These are phyloP conservation scores for Tulasnella sp. DNA, from an alignment of 768 basidiomycete genomes.

Conservation along the genomic window DNA sequence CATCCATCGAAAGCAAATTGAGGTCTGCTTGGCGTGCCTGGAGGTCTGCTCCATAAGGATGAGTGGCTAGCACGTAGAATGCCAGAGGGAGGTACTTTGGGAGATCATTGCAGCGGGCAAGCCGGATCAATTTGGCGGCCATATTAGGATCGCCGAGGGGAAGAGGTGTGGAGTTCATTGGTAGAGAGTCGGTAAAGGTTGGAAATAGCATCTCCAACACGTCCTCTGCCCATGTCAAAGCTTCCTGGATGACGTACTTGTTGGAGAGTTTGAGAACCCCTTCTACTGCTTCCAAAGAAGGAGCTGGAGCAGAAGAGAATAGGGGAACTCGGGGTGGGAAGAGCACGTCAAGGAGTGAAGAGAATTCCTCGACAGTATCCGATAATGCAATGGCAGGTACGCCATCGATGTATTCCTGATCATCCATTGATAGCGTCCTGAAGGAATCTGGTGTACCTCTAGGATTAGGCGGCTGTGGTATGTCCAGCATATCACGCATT, in stretches of 20 bases:
- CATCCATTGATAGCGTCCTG: not conserved
- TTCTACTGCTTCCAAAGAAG: conserved; percentile 5
- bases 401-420: not conserved
- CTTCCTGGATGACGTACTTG: too few relatives aligned
- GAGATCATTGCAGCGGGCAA: not conserved
- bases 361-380: not conserved
- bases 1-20: not conserved
- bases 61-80: not conserved
- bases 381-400: conserved; percentile 1
- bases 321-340: conserved; percentile 4
- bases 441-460: not conserved
- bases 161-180: too few relatives aligned
- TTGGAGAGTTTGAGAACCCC: conserved; percentile 8
- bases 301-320: not conserved
- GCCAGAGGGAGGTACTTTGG: not conserved
- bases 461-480: not conserved
- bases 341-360: conserved; percentile 7
- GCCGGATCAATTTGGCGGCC: not conserved
- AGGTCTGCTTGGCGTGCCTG: not conserved
- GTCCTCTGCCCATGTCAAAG: too few relatives aligned
- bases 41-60: not conserved
- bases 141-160: conserved; percentile 1
- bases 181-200: too few relatives aligned
- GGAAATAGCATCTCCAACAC: too few relatives aligned
- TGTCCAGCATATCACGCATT: conserved; percentile 5